phyloP scores from a whole-genome alignment of 1,139 yeast species.

The Pichiaceae sp. region DNA sequence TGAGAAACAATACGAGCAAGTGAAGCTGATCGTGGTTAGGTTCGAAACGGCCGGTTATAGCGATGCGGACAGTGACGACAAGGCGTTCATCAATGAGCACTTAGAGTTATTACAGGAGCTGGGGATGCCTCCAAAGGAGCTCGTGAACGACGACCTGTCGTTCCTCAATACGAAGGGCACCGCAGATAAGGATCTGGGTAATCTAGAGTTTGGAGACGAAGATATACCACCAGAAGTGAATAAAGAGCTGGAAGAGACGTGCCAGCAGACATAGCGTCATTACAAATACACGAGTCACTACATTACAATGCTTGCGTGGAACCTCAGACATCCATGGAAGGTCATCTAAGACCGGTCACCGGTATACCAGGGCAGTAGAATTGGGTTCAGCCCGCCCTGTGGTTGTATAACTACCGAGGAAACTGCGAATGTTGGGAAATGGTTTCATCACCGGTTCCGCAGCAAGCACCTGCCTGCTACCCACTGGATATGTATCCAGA shows the following conservation, averaged over 20 bases:
- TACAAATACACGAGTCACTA: not conserved
- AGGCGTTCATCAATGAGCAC: slow-evolving; percentile 45
- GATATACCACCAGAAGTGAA: slow-evolving; percentile 24
- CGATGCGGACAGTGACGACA: slow-evolving; percentile 41
- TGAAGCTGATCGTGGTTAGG: slow-evolving; percentile 43
- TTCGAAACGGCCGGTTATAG: slow-evolving; percentile 50
- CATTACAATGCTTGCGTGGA: not conserved
- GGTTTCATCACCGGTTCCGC: slow-evolving; percentile 51
- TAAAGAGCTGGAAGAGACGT: slow-evolving; percentile 22
- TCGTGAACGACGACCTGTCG: slow-evolving; percentile 58
- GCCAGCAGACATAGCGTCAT: slow-evolving; percentile 19
- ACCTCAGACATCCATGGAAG: slow-evolving; percentile 56
- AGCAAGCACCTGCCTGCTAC: not conserved
- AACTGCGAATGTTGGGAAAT: slow-evolving; percentile 77
- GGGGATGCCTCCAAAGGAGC: slow-evolving; percentile 83
- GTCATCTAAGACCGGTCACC: slow-evolving; percentile 62
- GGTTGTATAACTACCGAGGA: slow-evolving; percentile 77
- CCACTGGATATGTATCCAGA: not conserved
- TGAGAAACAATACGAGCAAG: slow-evolving; percentile 44
- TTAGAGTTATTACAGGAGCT: slow-evolving; percentile 69
- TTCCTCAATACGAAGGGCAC: slow-evolving; percentile 44
- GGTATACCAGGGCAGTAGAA: slow-evolving; percentile 47
- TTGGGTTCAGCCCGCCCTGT: slow-evolving; percentile 50
- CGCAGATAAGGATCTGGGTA: slow-evolving; percentile 8
- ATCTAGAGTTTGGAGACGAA: slow-evolving; percentile 18